phyloP scores from a whole-genome alignment of 179 eudicot genomes.

The Amaranthus tricolor region DNA sequence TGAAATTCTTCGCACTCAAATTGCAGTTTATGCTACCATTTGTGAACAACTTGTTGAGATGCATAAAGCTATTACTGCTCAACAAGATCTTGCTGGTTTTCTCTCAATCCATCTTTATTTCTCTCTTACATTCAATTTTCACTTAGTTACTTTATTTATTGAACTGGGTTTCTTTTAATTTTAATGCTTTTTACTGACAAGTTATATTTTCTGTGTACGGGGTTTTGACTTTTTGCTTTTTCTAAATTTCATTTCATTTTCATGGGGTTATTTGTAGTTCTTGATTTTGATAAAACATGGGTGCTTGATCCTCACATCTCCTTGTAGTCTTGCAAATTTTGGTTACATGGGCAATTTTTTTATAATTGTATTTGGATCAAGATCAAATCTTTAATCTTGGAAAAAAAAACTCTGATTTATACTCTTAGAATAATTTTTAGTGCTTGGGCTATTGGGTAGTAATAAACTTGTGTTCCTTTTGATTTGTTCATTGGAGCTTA shows the following conservation, averaged over 20 bases:
- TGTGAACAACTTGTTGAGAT: conserved; percentile 83
- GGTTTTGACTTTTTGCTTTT: conserved; percentile 14
- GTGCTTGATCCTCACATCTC: background rate
- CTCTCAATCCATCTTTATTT: background rate
- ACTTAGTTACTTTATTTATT: background rate
- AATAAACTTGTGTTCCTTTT: background rate
- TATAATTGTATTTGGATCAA: no score
- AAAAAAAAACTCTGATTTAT: no score
- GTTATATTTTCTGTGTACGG: background rate
- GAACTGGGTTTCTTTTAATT: background rate
- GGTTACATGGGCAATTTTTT: background rate
- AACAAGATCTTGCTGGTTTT: conserved; percentile 78
- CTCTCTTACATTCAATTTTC: background rate
- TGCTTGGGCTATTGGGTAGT: background rate
- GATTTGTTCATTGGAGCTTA: no score
- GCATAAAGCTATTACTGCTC: conserved; percentile 75
- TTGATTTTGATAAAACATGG: background rate
- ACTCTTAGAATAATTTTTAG: background rate
- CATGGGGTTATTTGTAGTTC: background rate
- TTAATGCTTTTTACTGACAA: background rate
- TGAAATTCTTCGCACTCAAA: conserved; percentile 78
- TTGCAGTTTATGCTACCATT: conserved; percentile 82
- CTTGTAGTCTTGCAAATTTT: background rate
- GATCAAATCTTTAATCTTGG: background rate
- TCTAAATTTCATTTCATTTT: background rate